These are phyloP conservation scores for Neopestalotiopsis clavispora DNA, from an alignment of 2,329 filamentous ascomycete species.

Conservation along the genomic window DNA sequence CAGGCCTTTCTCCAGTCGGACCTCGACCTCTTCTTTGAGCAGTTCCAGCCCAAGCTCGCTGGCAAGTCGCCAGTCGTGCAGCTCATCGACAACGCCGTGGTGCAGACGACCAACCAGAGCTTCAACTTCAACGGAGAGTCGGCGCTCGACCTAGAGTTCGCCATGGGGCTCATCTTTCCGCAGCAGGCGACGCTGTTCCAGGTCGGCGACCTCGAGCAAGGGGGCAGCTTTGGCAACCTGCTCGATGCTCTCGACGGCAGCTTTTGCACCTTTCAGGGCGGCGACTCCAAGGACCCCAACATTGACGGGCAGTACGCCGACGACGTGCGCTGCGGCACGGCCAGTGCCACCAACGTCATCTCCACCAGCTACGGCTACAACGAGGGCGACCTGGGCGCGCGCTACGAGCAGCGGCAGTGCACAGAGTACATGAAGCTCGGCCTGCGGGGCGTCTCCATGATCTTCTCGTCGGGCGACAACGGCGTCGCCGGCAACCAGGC, in stretches of 20 bases:
- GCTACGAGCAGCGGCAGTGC: constrained; percentile 58
- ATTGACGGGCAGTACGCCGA: constrained; percentile 40
- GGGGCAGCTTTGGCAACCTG: constrained; percentile 48
- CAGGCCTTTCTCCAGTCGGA: constrained; percentile 58
- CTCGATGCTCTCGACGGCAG: constrained; percentile 49
- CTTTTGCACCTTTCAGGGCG: constrained; percentile 49
- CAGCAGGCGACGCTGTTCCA: constrained; percentile 56
- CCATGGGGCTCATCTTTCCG: constrained; percentile 57
- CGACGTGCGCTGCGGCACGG: constrained; percentile 27
- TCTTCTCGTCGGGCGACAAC: constrained; percentile 51
- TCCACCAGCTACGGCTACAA: constrained; percentile 59
- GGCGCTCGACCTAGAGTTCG: constrained; percentile 59
- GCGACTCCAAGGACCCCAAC: constrained; percentile 41
- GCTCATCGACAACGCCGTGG: constrained; percentile 39
- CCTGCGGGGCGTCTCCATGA: constrained; percentile 53
- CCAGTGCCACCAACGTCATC: constrained; percentile 54
- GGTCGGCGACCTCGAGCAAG: constrained; percentile 39
- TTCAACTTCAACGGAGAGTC: constrained; percentile 53
- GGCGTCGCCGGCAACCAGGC: constrained; percentile 47
- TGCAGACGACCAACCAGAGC: constrained; percentile 40
- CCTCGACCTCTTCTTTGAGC: constrained; percentile 52
- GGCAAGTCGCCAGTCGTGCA: constrained; percentile 42
- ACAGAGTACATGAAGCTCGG: constrained; percentile 62
- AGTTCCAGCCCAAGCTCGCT: constrained; percentile 46
- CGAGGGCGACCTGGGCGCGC: constrained; percentile 52